Evolutionary conservation across 2,329 filamentous ascomycete genomes (phyloP), one percentile per base, ranked within the genome.

Genomic region (Colletotrichum sp.): DNA sequence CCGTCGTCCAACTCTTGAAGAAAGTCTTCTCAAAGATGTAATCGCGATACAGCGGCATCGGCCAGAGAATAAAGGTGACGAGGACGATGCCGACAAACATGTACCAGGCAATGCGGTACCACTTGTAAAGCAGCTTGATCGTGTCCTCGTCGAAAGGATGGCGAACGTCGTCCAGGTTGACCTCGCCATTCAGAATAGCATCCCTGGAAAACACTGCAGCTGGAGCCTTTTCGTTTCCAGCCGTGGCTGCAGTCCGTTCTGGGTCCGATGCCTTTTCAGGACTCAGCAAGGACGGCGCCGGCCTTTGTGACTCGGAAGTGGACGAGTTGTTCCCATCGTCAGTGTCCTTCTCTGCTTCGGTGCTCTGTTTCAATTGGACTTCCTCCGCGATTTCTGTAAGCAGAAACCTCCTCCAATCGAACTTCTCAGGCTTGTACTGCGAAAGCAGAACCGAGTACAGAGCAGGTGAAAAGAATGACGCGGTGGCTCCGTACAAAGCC

Each of bases 1-100:
- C 80, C 0, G 88, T 83, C 2, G 90, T 80, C 89, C 89, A 91
- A 0, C 87, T 89, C 1, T 82, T 80, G 65, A 87, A 91, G 75
- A 90, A 90, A 38, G 80, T 80, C 70, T 87, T 86, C 3, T 82
- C 82, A 76, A 90, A 90, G 0, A 90, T 81, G 71, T 90, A 90
- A 1, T 87, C 84, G 0, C 85, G 89, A 76, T 90, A 90, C 88
- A 91, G 90, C 0, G 89, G 89, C 66, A 90, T 81, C 1, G 89
- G 89, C 88, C 89, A 91, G 3, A 91, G 24, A 18, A 58, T 58
- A 4, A 58, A 58, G 7, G 55, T 58, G 15, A 58, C 24, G 1
- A 58, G 55, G 2, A 58, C 55, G 26, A 58, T 58, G 26, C 55
- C 55, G 24, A 18, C 26, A 2, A 58, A 28, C 55, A 58, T 58